A percentile compares a stretch with the other conserved stretches of the same genome.
These are phyloP conservation scores for Lachnellula occidentalis DNA, from an alignment of 2,329 filamentous ascomycete species.

Conservation along the genomic window DNA sequence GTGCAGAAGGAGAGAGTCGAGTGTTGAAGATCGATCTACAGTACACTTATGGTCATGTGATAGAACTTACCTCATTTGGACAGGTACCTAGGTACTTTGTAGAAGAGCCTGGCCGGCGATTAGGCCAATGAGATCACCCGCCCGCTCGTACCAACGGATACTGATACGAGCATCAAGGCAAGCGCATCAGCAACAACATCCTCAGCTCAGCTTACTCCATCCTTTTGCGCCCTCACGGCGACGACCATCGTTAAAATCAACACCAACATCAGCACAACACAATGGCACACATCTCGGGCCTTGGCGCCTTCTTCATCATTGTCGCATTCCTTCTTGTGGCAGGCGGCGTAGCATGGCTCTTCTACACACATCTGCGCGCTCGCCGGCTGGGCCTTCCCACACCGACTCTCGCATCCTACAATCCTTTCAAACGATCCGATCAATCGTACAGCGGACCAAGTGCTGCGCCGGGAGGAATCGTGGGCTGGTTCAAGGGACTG, in stretches of 20 bases:
- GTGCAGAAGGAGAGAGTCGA: too few species aligned
- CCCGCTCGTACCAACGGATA: too few species aligned
- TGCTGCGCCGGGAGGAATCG: conserved; percentile 55
- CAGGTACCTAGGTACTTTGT: too few species aligned
- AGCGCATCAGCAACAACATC: background rate
- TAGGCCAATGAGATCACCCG: too few species aligned
- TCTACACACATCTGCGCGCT: conserved; percentile 68
- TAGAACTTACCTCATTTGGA: too few species aligned
- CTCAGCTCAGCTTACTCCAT: background rate
- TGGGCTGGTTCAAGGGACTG: conserved; percentile 67
- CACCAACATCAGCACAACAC: conserved; percentile 15
- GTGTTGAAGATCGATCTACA: too few species aligned
- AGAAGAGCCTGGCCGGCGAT: too few species aligned
- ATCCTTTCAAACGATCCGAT: conserved; percentile 54
- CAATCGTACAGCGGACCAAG: conserved; percentile 35
- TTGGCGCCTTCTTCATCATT: conserved; percentile 69
- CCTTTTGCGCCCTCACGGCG: background rate
- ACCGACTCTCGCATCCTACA: conserved; percentile 60
- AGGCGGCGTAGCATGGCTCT: conserved; percentile 58
- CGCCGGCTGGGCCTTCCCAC: conserved; percentile 69
- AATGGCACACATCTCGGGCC: conserved; percentile 56
- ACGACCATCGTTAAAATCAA: background rate
- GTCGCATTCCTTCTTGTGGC: conserved; percentile 56
- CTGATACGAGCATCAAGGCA: too few species aligned
- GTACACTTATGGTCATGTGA: too few species aligned